phyloP scores from a whole-genome alignment of 257 asterid genomes.

The Solanum gandarillasii region DNA sequence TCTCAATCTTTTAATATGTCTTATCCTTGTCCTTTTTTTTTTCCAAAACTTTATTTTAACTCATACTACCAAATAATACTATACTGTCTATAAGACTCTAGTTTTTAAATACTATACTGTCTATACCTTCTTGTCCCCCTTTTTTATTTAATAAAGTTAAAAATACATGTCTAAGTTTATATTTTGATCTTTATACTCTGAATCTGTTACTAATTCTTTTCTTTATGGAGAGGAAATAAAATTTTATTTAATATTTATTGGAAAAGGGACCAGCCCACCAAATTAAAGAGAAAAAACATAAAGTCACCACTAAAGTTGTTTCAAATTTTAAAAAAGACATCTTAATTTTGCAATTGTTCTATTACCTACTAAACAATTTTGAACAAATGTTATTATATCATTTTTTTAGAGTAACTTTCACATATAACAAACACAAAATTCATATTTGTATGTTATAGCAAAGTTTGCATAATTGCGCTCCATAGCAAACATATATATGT shows the following conservation, averaged over 20 bases:
- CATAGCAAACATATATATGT: too few species aligned
- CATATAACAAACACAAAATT: too few species aligned
- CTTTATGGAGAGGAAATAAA: background rate
- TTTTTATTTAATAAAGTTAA: background rate
- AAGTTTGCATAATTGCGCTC: too few species aligned
- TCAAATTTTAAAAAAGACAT: too few species aligned
- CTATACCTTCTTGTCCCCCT: background rate
- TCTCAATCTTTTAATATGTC: background rate
- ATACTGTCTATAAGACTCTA: background rate
- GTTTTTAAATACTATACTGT: background rate
- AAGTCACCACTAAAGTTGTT: too few species aligned
- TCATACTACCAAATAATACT: background rate
- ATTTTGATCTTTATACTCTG: background rate
- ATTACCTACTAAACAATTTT: too few species aligned
- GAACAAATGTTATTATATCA: too few species aligned
- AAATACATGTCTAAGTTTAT: background rate
- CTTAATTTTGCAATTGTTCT: too few species aligned
- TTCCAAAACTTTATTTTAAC: conserved; percentile 2
- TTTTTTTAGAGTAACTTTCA: too few species aligned
- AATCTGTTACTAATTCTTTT: background rate
- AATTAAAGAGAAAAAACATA: background rate
- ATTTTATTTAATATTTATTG: background rate
- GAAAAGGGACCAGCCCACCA: background rate
- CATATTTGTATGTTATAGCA: too few species aligned
- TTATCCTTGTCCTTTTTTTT: background rate